A percentile compares a stretch with the other conserved stretches of the same genome.
Evolutionary conservation across 2,329 filamentous ascomycete genomes (phyloP).

Genomic region (Xylogone sp.): DNA sequence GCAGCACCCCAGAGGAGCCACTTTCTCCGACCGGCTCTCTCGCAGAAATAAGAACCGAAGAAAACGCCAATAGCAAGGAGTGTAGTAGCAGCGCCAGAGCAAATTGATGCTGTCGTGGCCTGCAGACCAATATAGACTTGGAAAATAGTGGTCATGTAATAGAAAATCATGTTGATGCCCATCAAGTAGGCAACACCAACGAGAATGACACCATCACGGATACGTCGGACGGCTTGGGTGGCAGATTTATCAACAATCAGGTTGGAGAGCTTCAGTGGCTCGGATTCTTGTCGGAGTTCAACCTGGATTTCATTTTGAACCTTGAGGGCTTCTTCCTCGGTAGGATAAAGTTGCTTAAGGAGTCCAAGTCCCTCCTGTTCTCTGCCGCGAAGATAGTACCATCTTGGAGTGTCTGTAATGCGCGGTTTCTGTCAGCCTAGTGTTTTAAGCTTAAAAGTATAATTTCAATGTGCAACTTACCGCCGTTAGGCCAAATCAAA

Average conservation of each 20-base stretch:
- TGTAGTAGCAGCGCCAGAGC: background rate
- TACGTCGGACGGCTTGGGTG: background rate
- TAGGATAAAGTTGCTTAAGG: background rate
- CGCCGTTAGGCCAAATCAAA: constrained; percentile 11
- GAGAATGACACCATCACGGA: background rate
- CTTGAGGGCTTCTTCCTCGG: background rate
- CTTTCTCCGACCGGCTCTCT: constrained; percentile 24
- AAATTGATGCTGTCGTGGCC: background rate
- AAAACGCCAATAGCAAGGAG: background rate
- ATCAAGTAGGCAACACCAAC: background rate
- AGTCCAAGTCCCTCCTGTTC: constrained; percentile 4
- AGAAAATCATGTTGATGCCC: constrained; percentile 1
- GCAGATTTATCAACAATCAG: background rate
- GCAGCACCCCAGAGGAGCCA: constrained; percentile 25
- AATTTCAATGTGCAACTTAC: constrained; percentile 1
- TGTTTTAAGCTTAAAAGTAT: too few relatives aligned
- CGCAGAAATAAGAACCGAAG: constrained; percentile 22
- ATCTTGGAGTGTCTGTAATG: constrained; percentile 26
- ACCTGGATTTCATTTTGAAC: background rate
- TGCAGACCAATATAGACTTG: background rate
- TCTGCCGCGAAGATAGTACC: constrained; percentile 22
- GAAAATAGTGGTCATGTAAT: background rate
- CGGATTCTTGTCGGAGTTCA: background rate
- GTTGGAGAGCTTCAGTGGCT: background rate
- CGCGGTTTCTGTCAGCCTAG: constrained; percentile 2